Evolutionary conservation across 83 land plant species (phyloP), one percentile per base, ranked within the genome.

Genomic region (Picea engelmannii): DNA sequence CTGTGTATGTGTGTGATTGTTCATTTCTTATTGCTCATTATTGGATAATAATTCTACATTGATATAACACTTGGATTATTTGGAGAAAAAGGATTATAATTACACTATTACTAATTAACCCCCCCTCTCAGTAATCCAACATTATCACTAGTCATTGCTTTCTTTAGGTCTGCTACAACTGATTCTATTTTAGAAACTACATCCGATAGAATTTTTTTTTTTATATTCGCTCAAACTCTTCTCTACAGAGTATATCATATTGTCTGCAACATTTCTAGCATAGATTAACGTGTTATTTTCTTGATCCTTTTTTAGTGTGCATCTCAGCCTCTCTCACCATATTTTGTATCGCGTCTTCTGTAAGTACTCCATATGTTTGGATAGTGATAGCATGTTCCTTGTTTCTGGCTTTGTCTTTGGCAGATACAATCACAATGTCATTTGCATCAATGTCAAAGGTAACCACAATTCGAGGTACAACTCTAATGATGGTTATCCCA

Each of bases 251-350:
- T 73, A 59, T 84, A 66, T 84, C 80, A 63, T 73, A 17, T 42
- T 84, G 66, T 84, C 86, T n/a, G 84, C 86, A 38, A 12, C 27
- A 42, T 85, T 85, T 79, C 76, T 85, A 59, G 83, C 78, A 65
- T 85, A 83, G 62, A 84, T 84, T 55, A 84, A 35, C n/a, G 24
- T 18, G 66, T 84, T 83, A 82, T 74, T 83, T 69, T 83, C 82
- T 61, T 80, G 79, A 69, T 83, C 85, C 55, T 83, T 83, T 27
- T 40, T 83, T 82, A 6, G 85, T 82, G 70, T 83, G 64, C 31
- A 59, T 12, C 82, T 83, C 85, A 24, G 85, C 85, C 31, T 83
- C 85, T 27, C 71, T 83, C 49, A 83, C 85, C 85, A 83, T 83
- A 78, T 81, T 83, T 77, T 83, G 62, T 49, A 83, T 83, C 38